These are phyloP conservation scores for Protomyces pachydermus DNA, from an alignment of 1,139 yeast species.

Conservation along the genomic window DNA sequence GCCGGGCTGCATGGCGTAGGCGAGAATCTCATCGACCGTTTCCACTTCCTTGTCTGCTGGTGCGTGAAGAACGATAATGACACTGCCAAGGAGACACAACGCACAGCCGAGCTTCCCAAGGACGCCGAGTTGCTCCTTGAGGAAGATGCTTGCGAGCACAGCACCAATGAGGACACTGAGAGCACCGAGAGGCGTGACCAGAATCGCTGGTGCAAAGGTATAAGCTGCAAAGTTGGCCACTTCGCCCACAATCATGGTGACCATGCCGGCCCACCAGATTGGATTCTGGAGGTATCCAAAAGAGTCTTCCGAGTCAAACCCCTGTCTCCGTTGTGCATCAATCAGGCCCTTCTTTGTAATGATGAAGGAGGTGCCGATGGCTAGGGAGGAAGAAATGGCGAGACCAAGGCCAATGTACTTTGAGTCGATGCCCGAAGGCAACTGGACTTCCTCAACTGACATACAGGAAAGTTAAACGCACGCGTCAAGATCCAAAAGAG, in stretches of 20 bases:
- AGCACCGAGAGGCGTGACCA: slow-evolving; percentile 91
- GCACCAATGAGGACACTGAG: slow-evolving; percentile 87
- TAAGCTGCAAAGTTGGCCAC: slow-evolving; percentile 91
- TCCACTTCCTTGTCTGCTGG: slow-evolving; percentile 86
- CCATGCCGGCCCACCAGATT: slow-evolving; percentile 92
- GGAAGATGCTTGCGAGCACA: slow-evolving; percentile 74
- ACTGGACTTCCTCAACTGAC: slow-evolving; percentile 1
- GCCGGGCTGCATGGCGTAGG: slow-evolving; percentile 78
- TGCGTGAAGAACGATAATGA: slow-evolving; percentile 85
- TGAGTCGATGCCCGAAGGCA: slow-evolving; percentile 48
- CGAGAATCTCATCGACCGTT: slow-evolving; percentile 82
- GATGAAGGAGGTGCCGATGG: slow-evolving; percentile 64
- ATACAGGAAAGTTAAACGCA: background rate
- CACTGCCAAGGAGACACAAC: slow-evolving; percentile 80
- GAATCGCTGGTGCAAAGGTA: slow-evolving; percentile 89
- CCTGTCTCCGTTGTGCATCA: slow-evolving; percentile 62
- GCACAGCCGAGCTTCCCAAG: slow-evolving; percentile 95
- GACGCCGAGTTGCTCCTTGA: slow-evolving; percentile 80
- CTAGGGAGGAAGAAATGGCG: slow-evolving; percentile 82
- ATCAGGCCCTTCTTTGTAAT: slow-evolving; percentile 82
- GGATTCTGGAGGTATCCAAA: slow-evolving; percentile 76
- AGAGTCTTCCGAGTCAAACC: slow-evolving; percentile 54
- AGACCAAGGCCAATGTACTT: slow-evolving; percentile 84
- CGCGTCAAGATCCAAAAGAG: too few relatives aligned
- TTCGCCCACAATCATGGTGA: slow-evolving; percentile 78